Conservation (phyloP, 805 yeast genomes). For the baker's yeast (Saccharomyces cerevisiae) region DNA sequence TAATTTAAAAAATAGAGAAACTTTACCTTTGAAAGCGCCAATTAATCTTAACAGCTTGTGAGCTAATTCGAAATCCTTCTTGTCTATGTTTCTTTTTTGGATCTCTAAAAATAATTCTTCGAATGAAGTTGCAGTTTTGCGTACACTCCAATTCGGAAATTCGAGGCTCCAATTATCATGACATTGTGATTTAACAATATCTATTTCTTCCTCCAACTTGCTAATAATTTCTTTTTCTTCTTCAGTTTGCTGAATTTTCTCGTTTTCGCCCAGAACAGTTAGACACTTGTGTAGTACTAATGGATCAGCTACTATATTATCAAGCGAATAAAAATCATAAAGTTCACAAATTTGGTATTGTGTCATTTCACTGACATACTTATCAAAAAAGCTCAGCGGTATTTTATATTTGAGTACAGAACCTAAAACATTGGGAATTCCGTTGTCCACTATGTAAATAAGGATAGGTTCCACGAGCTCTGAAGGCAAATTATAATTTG, state of each 20-base stretch:
- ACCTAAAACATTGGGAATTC: conserved; percentile 4
- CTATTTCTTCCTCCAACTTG: conserved; percentile 2
- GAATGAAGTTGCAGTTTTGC: conserved; percentile 5
- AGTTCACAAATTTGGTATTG: conserved; percentile 14
- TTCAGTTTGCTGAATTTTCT: conserved; percentile 5
- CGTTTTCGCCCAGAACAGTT: conserved; percentile 12
- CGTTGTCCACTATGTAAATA: conserved; percentile 7
- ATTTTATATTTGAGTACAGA: conserved; percentile 6
- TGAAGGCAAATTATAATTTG: background rate
- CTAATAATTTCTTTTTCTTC: conserved; percentile 10
- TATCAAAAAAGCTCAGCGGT: conserved; percentile 7
- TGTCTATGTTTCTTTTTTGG: conserved; percentile 30
- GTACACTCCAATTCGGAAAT: background rate
- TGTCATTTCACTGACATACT: conserved; percentile 11
- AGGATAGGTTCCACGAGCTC: conserved; percentile 11
- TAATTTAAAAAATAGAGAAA: conserved; percentile 29
- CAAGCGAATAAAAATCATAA: conserved; percentile 6
- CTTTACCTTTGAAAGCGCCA: conserved; percentile 15
- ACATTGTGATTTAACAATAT: conserved; percentile 1
- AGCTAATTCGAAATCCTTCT: conserved; percentile 21
- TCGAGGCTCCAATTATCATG: conserved; percentile 1
- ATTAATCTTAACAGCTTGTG: conserved; percentile 13
- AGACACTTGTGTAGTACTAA: conserved; percentile 9
- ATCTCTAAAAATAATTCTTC: conserved; percentile 20
- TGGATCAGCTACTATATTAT: conserved; percentile 4